Evolutionary conservation across 1,284 basidiomycete species (phyloP).

Genomic region (Tilletia indica): DNA sequence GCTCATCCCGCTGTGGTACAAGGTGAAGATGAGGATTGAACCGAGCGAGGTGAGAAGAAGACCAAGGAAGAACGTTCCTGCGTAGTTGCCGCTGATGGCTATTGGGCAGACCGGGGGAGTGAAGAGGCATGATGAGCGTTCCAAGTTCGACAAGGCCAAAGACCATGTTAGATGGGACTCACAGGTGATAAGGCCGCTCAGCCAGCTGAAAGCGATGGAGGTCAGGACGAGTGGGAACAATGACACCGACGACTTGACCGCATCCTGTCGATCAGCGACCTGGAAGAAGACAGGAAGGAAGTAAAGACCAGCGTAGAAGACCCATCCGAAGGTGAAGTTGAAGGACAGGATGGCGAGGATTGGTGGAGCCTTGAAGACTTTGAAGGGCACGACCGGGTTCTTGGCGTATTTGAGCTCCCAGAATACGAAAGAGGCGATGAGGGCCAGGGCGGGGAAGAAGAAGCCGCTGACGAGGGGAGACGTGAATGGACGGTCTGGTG

Average conservation of each 20-base stretch:
- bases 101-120: background rate
- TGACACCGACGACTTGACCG: constrained; percentile 19
- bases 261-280: constrained; percentile 15
- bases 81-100: constrained; percentile 18
- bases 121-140: background rate
- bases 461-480: background rate
- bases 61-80: constrained; percentile 16
- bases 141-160: too few species aligned
- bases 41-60: constrained; percentile 13
- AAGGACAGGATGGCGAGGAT: constrained; percentile 18
- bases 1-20: constrained; percentile 12
- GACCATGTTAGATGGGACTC: background rate
- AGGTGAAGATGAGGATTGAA: background rate
- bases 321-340: constrained; percentile 21
- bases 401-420: constrained; percentile 18
- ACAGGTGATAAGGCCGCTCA: constrained; percentile 18
- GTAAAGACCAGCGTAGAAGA: constrained; percentile 22
- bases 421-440: constrained; percentile 15
- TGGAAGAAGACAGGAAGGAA: constrained; percentile 25
- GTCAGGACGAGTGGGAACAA: constrained; percentile 23
- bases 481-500: background rate
- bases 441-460: constrained; percentile 3
- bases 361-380: constrained; percentile 16
- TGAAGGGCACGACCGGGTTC: constrained; percentile 20
- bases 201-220: constrained; percentile 25